Base-by-base conservation (phyloP, 345 rosid genomes). In the Rhizophora apiculata region DNA sequence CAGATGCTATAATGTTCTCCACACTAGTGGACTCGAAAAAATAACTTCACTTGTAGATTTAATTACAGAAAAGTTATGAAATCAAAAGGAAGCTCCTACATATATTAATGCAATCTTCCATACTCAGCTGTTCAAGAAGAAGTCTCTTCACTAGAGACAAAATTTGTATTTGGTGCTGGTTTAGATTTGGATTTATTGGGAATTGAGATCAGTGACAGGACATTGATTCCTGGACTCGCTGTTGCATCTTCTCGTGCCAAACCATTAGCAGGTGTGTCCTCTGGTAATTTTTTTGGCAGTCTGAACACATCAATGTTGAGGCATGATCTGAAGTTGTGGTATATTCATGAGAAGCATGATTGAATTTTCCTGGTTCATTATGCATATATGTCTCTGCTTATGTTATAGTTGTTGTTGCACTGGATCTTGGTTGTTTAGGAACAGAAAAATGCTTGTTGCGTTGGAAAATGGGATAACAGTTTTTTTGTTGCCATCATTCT, bases 181-280 rank as follows among this genome's bases (percentile, higher is more conserved):
- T 82, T 91, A 24, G 96, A 95, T 82, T 89, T 95, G 88, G 99
- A 95, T 82, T 81, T 95, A 21, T 72, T 95, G 68, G 99, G 99
- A 63, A 84, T 91, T 71, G 96, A 91, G 76, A 82, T 95, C 0
- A 86, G 81, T 68, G 92, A 89, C 6, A 78, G 80, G 62, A 86
- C 96, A 22, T 66, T 88, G 82, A 87, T 94, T 76, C 97, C 99
- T 5, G 97, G 99, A 71, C 87, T 94, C 62, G 84, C 99, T 27
- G 99, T 94, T 70, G 90, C 97, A 70, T 78, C 97, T 70, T 87
- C 96, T 30, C 88, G 96, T 32, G 98, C 97, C 46, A 80, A 88
- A 79, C 95, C 96, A 48, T 78, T 94, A 39, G 97, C 96, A 80
- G 98, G 98, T 91, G 21, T 64, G 60, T 60, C 67, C 76, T 52